Percentiles rank a stretch among this genome's conserved stretches.
phyloP scores from a whole-genome alignment of 495 filamentous ascomycete genomes.

The Aspergillus funiculosus region DNA sequence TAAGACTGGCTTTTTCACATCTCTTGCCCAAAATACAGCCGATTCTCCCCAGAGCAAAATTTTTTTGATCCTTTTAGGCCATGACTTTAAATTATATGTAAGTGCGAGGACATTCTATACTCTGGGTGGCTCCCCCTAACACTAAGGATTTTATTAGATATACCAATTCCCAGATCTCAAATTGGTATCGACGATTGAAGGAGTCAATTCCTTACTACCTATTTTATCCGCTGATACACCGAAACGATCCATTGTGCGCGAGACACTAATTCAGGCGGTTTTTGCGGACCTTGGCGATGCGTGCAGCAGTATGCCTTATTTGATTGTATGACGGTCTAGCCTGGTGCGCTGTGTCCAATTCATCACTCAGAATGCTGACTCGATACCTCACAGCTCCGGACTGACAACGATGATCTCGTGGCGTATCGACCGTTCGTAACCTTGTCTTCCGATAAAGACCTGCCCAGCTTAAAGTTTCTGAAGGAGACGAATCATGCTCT shows the following conservation, averaged over 20 bases:
- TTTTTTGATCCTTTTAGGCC: constrained; percentile 69
- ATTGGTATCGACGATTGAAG: constrained; percentile 45
- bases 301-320: constrained; percentile 61
- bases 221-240: constrained; percentile 67
- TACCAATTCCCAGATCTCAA: constrained; percentile 37
- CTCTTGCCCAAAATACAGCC: constrained; percentile 35
- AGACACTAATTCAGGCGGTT: constrained; percentile 67
- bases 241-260: constrained; percentile 62
- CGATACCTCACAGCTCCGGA: constrained; percentile 55
- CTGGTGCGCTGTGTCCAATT: too few relatives aligned
- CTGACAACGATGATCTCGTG: constrained; percentile 72
- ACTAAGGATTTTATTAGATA: constrained; percentile 26
- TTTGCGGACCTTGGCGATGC: constrained; percentile 79
- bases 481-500: constrained; percentile 64
- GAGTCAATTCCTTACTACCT: constrained; percentile 70
- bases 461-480: constrained; percentile 58
- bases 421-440: constrained; percentile 74
- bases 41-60: constrained; percentile 42
- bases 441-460: constrained; percentile 21
- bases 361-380: neutral
- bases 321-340: constrained; percentile 58
- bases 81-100: constrained; percentile 67
- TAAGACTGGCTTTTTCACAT: constrained; percentile 49
- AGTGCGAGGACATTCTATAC: constrained; percentile 23
- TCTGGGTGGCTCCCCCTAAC: neutral